Conservation (phyloP, 768 basidiomycete species). For the Pleurotus giganteus region DNA sequence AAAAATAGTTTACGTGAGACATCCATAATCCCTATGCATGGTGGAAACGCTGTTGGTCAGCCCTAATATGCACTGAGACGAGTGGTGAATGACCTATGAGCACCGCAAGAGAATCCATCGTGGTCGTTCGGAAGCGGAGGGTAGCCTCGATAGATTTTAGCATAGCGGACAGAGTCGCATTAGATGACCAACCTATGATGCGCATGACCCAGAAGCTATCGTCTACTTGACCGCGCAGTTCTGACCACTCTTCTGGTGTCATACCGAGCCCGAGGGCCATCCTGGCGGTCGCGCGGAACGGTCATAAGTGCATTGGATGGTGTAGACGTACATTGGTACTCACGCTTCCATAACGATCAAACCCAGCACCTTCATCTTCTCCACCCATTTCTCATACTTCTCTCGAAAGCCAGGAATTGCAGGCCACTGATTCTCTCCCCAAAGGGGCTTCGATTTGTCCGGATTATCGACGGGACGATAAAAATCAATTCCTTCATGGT, state of each 20-base stretch:
- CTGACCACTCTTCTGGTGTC: slow-evolving; percentile 65
- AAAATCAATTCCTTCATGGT: slow-evolving; percentile 83
- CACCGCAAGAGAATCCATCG: slow-evolving; percentile 86
- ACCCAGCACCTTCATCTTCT: slow-evolving; percentile 84
- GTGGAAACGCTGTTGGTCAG: not conserved
- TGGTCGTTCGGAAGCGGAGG: slow-evolving; percentile 79
- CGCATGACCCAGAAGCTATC: slow-evolving; percentile 92
- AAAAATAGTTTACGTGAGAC: slow-evolving; percentile 58
- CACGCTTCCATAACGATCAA: slow-evolving; percentile 85
- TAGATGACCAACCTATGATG: slow-evolving; percentile 55
- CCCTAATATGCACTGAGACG: not conserved
- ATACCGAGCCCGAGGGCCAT: slow-evolving; percentile 83
- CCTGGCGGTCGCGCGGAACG: slow-evolving; percentile 33
- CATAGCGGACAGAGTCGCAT: not conserved
- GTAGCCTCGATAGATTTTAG: slow-evolving; percentile 52
- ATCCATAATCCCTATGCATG: slow-evolving; percentile 77
- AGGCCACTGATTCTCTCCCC: slow-evolving; percentile 92
- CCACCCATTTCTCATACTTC: slow-evolving; percentile 72
- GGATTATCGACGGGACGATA: slow-evolving; percentile 72
- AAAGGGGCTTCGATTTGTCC: slow-evolving; percentile 67
- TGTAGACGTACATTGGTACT: slow-evolving; percentile 24
- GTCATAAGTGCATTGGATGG: not conserved
- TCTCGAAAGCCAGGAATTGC: slow-evolving; percentile 51
- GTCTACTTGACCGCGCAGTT: slow-evolving; percentile 66
- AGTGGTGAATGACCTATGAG: slow-evolving; percentile 63